These are phyloP conservation scores for Houttuynia cordata DNA, from an alignment of 164 flowering plant genomes.

Conservation along the genomic window DNA sequence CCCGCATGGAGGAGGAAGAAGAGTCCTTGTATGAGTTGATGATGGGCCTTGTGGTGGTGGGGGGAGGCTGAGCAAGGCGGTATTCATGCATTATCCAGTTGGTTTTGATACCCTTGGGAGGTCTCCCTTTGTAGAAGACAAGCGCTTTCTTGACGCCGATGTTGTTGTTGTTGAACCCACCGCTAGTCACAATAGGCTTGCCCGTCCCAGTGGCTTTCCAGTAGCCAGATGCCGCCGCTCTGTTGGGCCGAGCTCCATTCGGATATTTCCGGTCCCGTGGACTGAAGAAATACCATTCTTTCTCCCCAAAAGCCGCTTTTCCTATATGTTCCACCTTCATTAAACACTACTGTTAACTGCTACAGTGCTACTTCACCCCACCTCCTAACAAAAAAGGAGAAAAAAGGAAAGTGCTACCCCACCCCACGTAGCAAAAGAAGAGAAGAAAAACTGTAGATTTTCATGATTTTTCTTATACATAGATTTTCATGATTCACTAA, in stretches of 20 bases:
- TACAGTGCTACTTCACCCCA: too few relatives aligned
- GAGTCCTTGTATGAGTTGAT: constrained; percentile 10
- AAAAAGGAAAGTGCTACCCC: background rate
- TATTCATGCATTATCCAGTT: constrained; percentile 60
- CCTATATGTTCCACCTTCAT: constrained; percentile 5
- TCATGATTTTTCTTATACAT: too few relatives aligned
- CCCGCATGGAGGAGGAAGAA: constrained; percentile 10
- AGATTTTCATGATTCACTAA: too few relatives aligned
- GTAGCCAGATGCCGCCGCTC: constrained; percentile 43
- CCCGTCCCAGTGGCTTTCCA: constrained; percentile 61
- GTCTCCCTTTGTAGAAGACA: constrained; percentile 43
- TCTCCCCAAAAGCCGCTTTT: constrained; percentile 35
- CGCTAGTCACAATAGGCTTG: constrained; percentile 18
- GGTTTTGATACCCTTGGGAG: constrained; percentile 43
- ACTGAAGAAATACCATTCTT: constrained; percentile 52
- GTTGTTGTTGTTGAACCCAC: constrained; percentile 8
- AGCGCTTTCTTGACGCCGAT: constrained; percentile 49
- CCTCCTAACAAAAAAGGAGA: background rate
- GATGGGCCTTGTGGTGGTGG: constrained; percentile 1
- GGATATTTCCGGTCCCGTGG: constrained; percentile 53
- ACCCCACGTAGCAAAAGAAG: background rate
- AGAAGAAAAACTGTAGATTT: too few relatives aligned
- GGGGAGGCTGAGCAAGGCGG: constrained; percentile 20
- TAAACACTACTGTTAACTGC: background rate
- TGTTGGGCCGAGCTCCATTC: constrained; percentile 46